phyloP scores from a whole-genome alignment of 108 stramenopile genomes.

The Pseudonitzschia multiseries region DNA sequence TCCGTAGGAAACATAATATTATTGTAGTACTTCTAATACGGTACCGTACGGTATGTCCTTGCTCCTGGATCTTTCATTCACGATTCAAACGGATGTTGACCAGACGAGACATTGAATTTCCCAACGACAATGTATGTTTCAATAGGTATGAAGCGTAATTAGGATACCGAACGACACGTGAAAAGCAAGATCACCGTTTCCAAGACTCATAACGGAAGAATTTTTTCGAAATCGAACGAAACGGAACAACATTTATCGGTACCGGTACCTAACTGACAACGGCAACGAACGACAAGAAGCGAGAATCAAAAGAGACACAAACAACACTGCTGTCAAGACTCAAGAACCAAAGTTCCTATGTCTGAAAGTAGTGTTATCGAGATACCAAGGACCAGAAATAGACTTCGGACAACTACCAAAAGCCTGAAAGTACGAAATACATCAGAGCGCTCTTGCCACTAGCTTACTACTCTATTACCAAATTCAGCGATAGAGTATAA shows the following conservation, averaged over 20 bases:
- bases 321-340: neutral
- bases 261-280: constrained; percentile 1
- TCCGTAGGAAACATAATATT: too few species aligned
- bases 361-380: neutral
- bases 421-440: neutral
- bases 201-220: neutral
- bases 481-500: too few species aligned
- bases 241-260: neutral
- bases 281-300: neutral
- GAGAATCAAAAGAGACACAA: neutral
- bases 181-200: neutral
- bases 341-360: neutral
- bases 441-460: too few species aligned
- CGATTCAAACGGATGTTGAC: too few species aligned
- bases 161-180: neutral
- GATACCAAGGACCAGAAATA: neutral
- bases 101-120: too few species aligned
- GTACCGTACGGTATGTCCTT: too few species aligned
- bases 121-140: neutral
- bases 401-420: neutral
- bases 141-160: neutral
- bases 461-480: too few species aligned
- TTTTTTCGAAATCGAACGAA: neutral
- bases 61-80: too few species aligned
- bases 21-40: too few species aligned